Percentiles rank a stretch among this genome's conserved stretches.
These are phyloP conservation scores for Diplodia scrobiculata DNA, from an alignment of 2,329 filamentous ascomycete species.

Conservation along the genomic window DNA sequence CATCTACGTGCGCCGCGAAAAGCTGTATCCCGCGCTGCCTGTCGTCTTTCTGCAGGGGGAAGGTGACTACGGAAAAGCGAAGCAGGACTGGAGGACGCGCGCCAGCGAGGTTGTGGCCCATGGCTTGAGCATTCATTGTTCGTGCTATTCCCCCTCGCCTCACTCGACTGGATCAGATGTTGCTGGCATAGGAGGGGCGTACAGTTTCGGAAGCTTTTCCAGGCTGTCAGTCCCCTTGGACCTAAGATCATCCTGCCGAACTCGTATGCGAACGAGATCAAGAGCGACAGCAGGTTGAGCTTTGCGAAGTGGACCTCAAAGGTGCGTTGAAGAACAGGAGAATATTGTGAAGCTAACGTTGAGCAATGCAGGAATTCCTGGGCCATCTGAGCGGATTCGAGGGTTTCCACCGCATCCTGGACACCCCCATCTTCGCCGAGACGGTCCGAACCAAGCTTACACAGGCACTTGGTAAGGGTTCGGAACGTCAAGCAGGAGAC, in stretches of 20 bases:
- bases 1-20: not conserved
- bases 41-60: not conserved
- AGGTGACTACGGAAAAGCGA: not conserved
- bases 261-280: not conserved
- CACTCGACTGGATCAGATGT: not conserved
- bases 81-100: not conserved
- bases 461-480: constrained; percentile 11
- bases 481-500: not conserved
- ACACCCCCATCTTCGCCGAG: not conserved
- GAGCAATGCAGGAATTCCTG: not conserved
- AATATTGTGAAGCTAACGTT: not conserved
- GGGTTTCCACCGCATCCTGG: not conserved
- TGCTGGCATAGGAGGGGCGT: not conserved
- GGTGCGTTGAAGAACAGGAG: not conserved
- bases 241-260: constrained; percentile 12
- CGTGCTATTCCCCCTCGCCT: not conserved
- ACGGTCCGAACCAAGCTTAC: constrained; percentile 5
- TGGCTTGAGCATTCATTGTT: not conserved
- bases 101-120: not conserved
- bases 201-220: constrained; percentile 13
- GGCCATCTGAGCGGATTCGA: not conserved
- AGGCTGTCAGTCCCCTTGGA: not conserved
- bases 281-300: constrained; percentile 4
- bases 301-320: not conserved
- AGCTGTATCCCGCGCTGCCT: not conserved